phyloP scores from a whole-genome alignment of 2,329 filamentous ascomycete genomes.

The Corinectria fuckeliana region DNA sequence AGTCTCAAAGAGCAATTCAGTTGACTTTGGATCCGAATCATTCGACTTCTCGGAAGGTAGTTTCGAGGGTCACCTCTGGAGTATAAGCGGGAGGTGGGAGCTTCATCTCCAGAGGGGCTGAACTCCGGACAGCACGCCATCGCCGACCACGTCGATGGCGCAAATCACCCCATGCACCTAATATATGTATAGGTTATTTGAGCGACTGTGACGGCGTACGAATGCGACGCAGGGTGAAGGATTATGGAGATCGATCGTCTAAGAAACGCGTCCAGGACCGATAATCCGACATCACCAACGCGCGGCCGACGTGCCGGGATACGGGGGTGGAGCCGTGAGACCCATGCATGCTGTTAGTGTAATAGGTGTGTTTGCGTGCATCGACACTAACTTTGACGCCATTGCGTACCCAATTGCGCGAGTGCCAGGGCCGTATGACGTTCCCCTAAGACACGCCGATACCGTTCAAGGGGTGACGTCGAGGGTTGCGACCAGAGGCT shows the following conservation, averaged over 20 bases:
- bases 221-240: neutral
- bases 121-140: conserved; percentile 15
- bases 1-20: neutral
- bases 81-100: neutral
- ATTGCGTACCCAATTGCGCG: conserved; percentile 24
- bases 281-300: conserved; percentile 3
- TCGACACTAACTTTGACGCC: conserved; percentile 31
- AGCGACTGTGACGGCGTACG: neutral
- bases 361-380: neutral
- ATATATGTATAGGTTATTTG: conserved; percentile 1
- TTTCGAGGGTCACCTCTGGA: neutral
- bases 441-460: neutral
- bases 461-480: neutral
- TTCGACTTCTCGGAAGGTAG: neutral
- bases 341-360: conserved; percentile 23
- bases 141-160: conserved; percentile 1
- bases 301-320: conserved; percentile 5
- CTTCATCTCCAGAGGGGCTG: neutral
- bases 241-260: neutral
- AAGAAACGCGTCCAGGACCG: neutral
- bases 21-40: neutral
- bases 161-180: conserved; percentile 7
- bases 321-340: neutral
- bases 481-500: neutral
- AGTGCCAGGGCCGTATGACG: conserved; percentile 14